Percentiles rank a stretch among this genome's conserved stretches.
These are phyloP conservation scores for Fusarium avenaceum DNA, from an alignment of 2,329 filamentous ascomycete genomes.

Conservation along the genomic window DNA sequence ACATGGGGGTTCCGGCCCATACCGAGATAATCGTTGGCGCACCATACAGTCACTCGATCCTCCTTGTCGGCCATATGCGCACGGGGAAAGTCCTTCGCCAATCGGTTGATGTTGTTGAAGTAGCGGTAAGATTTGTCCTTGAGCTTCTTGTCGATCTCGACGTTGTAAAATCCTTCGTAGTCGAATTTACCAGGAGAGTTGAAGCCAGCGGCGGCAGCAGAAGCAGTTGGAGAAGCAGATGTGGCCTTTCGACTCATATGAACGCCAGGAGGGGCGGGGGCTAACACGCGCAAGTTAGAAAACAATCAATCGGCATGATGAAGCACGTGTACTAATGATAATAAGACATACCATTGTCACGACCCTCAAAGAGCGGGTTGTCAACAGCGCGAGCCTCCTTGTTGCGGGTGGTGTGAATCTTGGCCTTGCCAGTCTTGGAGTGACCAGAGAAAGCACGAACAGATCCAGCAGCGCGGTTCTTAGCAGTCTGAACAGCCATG, in stretches of 20 bases:
- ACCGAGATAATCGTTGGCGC: constrained; percentile 98
- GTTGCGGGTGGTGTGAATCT: constrained; percentile 83
- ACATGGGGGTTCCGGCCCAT: constrained; percentile 95
- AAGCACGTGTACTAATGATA: not conserved
- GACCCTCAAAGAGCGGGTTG: constrained; percentile 62
- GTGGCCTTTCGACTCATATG: constrained; percentile 44
- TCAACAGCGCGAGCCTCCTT: constrained; percentile 85
- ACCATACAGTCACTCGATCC: constrained; percentile 96
- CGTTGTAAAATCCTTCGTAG: constrained; percentile 89
- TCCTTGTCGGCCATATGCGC: constrained; percentile 89
- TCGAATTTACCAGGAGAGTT: constrained; percentile 76
- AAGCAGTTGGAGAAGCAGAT: constrained; percentile 42
- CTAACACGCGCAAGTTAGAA: constrained; percentile 33
- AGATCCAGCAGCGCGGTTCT: constrained; percentile 63
- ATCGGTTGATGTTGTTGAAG: constrained; percentile 99
- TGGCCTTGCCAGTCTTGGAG: constrained; percentile 72
- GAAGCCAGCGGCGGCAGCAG: constrained; percentile 43
- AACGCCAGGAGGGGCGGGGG: constrained; percentile 44
- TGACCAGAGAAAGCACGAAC: constrained; percentile 66
- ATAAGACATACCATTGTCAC: constrained; percentile 64
- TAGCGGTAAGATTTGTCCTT: constrained; percentile 99
- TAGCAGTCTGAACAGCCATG: constrained; percentile 84
- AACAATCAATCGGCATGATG: not conserved
- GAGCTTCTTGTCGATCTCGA: constrained; percentile 97
- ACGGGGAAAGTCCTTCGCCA: constrained; percentile 95